A percentile compares a stretch with the other conserved stretches of the same genome.
phyloP scores from a whole-genome alignment of 2,329 filamentous ascomycete genomes.

The Neocatenulostroma microsporum region DNA sequence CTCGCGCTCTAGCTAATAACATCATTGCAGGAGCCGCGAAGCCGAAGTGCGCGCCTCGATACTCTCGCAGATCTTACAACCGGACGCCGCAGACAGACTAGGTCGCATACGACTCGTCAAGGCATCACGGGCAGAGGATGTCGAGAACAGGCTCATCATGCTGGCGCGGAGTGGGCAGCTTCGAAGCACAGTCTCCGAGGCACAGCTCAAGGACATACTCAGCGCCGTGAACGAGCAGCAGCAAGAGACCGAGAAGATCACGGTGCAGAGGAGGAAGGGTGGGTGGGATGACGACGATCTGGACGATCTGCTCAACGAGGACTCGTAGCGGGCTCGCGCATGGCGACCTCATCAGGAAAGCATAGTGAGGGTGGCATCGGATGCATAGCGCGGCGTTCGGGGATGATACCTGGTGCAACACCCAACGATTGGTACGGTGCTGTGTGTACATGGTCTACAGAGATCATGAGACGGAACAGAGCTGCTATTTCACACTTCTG shows the following conservation, averaged over 20 bases:
- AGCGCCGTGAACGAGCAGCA: constrained; percentile 67
- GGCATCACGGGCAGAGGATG: constrained; percentile 76
- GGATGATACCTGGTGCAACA: not conserved
- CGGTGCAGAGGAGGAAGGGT: constrained; percentile 72
- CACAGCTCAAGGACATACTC: constrained; percentile 85
- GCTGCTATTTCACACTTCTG: no score
- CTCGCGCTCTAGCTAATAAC: not conserved
- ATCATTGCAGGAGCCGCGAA: constrained; percentile 35
- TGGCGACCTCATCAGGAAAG: not conserved
- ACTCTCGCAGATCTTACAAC: constrained; percentile 86
- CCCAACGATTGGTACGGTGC: no score
- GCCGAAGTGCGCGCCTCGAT: constrained; percentile 68
- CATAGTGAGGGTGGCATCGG: not conserved
- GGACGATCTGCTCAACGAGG: constrained; percentile 56
- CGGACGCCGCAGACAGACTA: constrained; percentile 85
- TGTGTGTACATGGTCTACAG: no score
- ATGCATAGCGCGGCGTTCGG: constrained; percentile 1
- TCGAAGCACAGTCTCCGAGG: constrained; percentile 78
- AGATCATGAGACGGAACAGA: no score
- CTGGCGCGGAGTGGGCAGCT: constrained; percentile 83
- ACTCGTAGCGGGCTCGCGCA: no score
- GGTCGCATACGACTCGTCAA: constrained; percentile 94
- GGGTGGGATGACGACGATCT: constrained; percentile 80
- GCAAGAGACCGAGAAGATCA: constrained; percentile 74
- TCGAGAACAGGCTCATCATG: constrained; percentile 90